Conservation (phyloP, 768 basidiomycete species). For the Rhodotorula babjevae region DNA sequence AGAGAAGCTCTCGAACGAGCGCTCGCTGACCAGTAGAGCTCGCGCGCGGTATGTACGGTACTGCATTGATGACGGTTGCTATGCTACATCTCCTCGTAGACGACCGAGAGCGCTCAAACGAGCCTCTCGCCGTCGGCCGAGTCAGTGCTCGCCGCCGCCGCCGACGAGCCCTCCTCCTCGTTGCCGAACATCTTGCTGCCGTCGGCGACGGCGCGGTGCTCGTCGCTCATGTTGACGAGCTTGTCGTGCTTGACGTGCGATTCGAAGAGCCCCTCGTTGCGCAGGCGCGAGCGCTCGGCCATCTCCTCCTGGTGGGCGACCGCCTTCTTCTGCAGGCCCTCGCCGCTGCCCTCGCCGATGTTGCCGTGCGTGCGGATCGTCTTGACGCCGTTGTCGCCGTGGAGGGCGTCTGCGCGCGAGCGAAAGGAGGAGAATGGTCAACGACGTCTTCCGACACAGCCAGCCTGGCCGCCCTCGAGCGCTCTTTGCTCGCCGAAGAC, state of each 20-base stretch:
- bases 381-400: slow-evolving; percentile 9
- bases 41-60: background rate
- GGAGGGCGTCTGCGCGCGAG: background rate
- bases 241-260: slow-evolving; percentile 16
- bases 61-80: background rate
- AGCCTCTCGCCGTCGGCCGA: background rate
- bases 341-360: slow-evolving; percentile 11
- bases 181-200: background rate
- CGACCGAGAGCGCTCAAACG: background rate
- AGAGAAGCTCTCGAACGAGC: too few relatives aligned
- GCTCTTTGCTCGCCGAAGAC: too few relatives aligned
- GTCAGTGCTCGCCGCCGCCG: too few relatives aligned
- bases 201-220: slow-evolving; percentile 22
- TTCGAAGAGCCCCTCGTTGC: slow-evolving; percentile 15
- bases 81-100: too few relatives aligned
- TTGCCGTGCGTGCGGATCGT: slow-evolving; percentile 16
- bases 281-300: slow-evolving; percentile 16
- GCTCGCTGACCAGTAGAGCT: too few relatives aligned
- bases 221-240: slow-evolving; percentile 5
- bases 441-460: background rate
- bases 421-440: background rate
- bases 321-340: slow-evolving; percentile 4
- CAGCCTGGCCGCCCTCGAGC: too few relatives aligned
- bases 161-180: background rate
- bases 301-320: slow-evolving; percentile 16